Evolutionary conservation across 768 basidiomycete genomes (phyloP).

Genomic region (Mycena filopes): DNA sequence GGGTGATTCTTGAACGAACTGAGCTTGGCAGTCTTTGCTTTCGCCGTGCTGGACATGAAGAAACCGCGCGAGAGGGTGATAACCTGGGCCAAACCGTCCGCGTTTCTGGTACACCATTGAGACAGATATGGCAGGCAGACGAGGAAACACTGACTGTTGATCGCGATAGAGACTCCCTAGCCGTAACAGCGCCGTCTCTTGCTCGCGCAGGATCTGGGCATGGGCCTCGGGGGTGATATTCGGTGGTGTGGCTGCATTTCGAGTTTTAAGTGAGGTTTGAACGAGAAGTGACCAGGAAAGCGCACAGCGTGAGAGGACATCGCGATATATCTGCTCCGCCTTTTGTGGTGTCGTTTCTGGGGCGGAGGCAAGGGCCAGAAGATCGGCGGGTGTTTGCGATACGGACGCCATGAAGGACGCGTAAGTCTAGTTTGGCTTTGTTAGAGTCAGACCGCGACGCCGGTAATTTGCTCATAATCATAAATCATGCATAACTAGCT

Average conservation of each 20-base stretch:
- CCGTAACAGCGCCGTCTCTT: conserved; percentile 86
- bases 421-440: conserved; percentile 17
- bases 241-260: conserved; percentile 39
- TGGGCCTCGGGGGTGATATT: conserved; percentile 49
- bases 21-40: conserved; percentile 96
- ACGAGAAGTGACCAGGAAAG: conserved; percentile 11
- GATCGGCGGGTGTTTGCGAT: conserved; percentile 48
- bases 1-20: conserved; percentile 60
- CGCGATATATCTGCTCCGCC: conserved; percentile 81
- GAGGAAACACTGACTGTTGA: conserved; percentile 68
- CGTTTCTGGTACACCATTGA: conserved; percentile 65
- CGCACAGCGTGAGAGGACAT: conserved; percentile 63
- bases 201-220: conserved; percentile 75
- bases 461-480: too few species aligned
- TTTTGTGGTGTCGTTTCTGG: conserved; percentile 61
- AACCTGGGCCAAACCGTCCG: conserved; percentile 84
- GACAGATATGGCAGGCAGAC: background rate
- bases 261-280: background rate
- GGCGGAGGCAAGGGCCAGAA: conserved; percentile 67
- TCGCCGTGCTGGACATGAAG: conserved; percentile 94
- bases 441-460: background rate
- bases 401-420: conserved; percentile 37
- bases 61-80: conserved; percentile 85
- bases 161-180: conserved; percentile 90
- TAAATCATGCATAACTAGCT: too few species aligned